Base-by-base conservation (phyloP, 208 protist genomes). In the Leishmania lainsoni region DNA sequence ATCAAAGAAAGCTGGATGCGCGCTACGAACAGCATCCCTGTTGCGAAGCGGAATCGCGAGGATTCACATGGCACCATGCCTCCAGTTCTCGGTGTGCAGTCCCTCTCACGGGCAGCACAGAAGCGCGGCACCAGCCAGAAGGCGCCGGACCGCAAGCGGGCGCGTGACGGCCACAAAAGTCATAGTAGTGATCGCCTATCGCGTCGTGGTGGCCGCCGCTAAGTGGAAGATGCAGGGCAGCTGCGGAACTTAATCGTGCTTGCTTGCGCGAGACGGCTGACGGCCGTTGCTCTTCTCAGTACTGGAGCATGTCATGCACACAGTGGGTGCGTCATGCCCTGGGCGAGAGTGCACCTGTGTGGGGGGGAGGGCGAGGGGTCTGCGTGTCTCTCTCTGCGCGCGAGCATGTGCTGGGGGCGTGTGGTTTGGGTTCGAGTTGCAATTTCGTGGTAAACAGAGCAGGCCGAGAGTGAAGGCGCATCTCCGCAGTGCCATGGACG, bases 1-100 rank as follows among this genome's bases (percentile, higher is more conserved):
- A 8, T 96, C 5, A 89, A 85, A 68, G 90, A 94, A 79, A 96
- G 92, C 80, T 97, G 94, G 94, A 32, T 42, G 17, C 70, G 84
- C 39, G 86, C 85, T 42, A 35, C 81, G n/a, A 86, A 86, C 26
- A 84, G 32, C 61, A 86, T 97, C 59, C 92, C 94, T 29, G 70
- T 80, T 12, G 26, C 89, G 56, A 93, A 90, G 78, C 91, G 87
- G 39, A 79, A 56, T 29, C 86, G 88, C 63, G 85, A 88, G n/a
- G 70, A 29, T 0, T 70, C 79, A 3, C 82, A 76, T 35, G 66
- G 68, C 12, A 42, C 42, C 14, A 81, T 86, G 66, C 81, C 87
- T 63, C 81, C 87, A 3, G 75, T 73, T 77, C 82, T 76, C 32
- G 86, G 83, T 51, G 79, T 72, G 54, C 76, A 79, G 42, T 54